These are phyloP conservation scores for Fusarium neocosmosporiellum DNA, from an alignment of 2,329 filamentous ascomycete genomes.

Conservation along the genomic window DNA sequence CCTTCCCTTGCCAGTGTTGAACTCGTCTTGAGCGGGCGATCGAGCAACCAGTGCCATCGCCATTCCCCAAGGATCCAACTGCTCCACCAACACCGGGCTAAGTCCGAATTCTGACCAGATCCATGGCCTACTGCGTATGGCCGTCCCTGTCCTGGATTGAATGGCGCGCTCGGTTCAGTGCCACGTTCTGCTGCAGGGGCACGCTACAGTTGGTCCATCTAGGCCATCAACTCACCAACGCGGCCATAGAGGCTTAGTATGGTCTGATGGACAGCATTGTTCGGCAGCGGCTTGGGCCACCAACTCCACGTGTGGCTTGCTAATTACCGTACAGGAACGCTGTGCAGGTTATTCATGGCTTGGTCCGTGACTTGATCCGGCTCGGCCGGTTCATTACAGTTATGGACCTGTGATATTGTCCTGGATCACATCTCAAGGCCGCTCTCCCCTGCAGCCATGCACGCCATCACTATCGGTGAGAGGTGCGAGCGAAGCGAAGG, in stretches of 20 bases:
- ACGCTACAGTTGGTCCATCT: constrained; percentile 9
- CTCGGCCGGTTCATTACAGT: constrained; percentile 31
- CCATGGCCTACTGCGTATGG: constrained; percentile 14
- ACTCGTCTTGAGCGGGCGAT: constrained; percentile 11
- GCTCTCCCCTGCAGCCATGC: constrained; percentile 14
- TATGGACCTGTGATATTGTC: constrained; percentile 15
- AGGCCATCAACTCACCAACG: constrained; percentile 26
- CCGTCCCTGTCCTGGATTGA: constrained; percentile 29
- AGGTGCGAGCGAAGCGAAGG: constrained; percentile 6
- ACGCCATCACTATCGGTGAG: constrained; percentile 1
- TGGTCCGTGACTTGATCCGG: constrained; percentile 27
- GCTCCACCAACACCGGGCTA: constrained; percentile 21
- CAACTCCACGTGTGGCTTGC: constrained; percentile 30
- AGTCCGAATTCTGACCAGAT: constrained; percentile 27
- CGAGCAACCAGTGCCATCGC: constrained; percentile 13
- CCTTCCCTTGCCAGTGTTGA: constrained; percentile 10
- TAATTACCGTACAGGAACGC: constrained; percentile 32
- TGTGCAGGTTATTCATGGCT: constrained; percentile 20
- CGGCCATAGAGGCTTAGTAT: constrained; percentile 22
- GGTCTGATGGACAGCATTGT: constrained; percentile 31
- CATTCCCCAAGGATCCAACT: constrained; percentile 15
- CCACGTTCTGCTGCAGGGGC: constrained; percentile 31
- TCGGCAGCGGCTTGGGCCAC: constrained; percentile 18
- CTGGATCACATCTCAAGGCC: constrained; percentile 9
- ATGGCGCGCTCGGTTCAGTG: constrained; percentile 15